Percentiles rank a stretch among this genome's conserved stretches.
These are phyloP conservation scores for Amoebophrya sp. DNA, from an alignment of 169 alveolate species.

Conservation along the genomic window DNA sequence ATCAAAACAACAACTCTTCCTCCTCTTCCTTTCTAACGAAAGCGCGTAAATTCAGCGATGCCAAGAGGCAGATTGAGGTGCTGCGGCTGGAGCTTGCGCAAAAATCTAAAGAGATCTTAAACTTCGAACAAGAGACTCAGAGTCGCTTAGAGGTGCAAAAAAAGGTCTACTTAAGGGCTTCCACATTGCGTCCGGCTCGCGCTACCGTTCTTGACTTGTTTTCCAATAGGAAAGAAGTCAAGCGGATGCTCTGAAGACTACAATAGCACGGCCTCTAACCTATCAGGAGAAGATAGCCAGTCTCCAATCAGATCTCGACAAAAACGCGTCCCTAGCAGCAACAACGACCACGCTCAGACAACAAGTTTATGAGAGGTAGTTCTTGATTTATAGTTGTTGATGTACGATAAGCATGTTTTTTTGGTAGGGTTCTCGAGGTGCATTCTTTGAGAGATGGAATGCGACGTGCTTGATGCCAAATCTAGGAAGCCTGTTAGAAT, in stretches of 20 bases:
- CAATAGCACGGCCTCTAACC: no score
- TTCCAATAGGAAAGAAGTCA: no score
- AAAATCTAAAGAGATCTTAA: not conserved
- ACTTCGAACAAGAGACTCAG: not conserved
- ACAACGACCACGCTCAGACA: not conserved
- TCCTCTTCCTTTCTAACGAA: no score
- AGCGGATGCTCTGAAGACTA: no score
- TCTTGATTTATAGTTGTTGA: not conserved
- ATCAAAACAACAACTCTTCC: no score
- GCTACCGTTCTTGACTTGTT: no score
- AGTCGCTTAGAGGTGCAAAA: not conserved
- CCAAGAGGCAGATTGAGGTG: not conserved
- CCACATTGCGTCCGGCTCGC: no score
- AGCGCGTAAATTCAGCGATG: not conserved
- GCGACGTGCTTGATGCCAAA: no score
- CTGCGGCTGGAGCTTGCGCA: not conserved
- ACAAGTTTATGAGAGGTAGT: not conserved
- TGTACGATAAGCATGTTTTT: not conserved
- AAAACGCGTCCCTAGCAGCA: not conserved
- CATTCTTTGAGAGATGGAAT: no score
- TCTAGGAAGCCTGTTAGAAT: no score
- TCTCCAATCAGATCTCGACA: not conserved
- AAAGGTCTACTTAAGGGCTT: no score
- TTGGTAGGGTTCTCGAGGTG: no score
- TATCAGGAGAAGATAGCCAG: not conserved